Conservation (phyloP, 2,329 filamentous ascomycete genomes). For the Colletotrichum sp. region DNA sequence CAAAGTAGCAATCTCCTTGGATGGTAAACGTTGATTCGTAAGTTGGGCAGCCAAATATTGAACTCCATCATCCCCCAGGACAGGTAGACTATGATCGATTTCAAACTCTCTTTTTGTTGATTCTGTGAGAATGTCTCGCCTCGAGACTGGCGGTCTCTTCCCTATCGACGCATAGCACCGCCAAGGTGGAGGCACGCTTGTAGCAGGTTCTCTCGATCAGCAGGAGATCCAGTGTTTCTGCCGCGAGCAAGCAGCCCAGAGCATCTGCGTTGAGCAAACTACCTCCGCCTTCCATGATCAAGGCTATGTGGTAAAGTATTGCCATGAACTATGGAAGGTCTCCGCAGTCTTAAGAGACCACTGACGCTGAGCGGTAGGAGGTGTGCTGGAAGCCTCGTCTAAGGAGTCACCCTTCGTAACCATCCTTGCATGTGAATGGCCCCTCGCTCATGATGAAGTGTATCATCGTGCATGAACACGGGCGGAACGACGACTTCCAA, state of each 20-base stretch:
- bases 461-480: background rate
- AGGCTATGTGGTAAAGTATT: background rate
- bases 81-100: too few relatives aligned
- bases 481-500: background rate
- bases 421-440: background rate
- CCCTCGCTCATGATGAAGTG: background rate
- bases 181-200: rapidly evolving
- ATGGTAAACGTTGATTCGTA: too few relatives aligned
- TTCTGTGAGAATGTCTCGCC: too few relatives aligned
- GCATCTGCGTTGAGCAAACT: too few relatives aligned
- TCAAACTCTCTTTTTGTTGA: too few relatives aligned
- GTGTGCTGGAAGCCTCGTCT: background rate
- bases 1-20: too few relatives aligned
- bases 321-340: background rate
- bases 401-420: too few relatives aligned
- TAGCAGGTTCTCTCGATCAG: background rate
- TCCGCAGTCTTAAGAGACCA: rapidly evolving
- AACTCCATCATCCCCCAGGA: too few relatives aligned
- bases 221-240: background rate
- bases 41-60: too few relatives aligned
- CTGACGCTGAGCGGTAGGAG: rapidly evolving
- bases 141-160: too few relatives aligned
- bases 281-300: too few relatives aligned
- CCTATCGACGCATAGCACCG: rapidly evolving
- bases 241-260: background rate